These are phyloP conservation scores for Gautieria morchelliformis DNA, from an alignment of 768 basidiomycete species.

Conservation along the genomic window DNA sequence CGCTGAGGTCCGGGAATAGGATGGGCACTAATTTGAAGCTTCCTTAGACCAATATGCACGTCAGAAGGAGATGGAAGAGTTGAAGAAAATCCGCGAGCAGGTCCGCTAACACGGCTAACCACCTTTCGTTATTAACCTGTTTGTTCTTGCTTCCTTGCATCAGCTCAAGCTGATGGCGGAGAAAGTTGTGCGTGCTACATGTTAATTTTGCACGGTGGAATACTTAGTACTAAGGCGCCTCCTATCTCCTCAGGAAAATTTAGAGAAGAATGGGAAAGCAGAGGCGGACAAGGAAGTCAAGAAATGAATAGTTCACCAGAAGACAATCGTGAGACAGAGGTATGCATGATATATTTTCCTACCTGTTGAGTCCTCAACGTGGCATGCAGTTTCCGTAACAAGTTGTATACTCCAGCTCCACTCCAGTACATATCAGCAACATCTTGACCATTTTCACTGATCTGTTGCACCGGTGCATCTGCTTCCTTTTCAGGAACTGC, in stretches of 20 bases:
- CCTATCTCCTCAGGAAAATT: not conserved
- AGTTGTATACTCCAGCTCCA: not conserved
- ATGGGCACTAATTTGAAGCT: slow-evolving; percentile 6
- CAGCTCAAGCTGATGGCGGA: slow-evolving; percentile 24
- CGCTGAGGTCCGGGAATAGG: slow-evolving; percentile 11
- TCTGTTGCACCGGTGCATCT: no score
- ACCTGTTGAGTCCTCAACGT: not conserved
- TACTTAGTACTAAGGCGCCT: not conserved
- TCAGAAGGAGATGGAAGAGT: slow-evolving; percentile 44
- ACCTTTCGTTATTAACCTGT: not conserved
- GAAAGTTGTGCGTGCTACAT: slow-evolving; percentile 22
- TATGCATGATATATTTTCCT: no score
- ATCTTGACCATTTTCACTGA: not conserved
- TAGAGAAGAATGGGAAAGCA: slow-evolving; percentile 5
- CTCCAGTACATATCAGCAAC: not conserved
- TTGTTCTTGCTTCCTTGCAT: not conserved
- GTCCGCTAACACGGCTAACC: slow-evolving; percentile 25
- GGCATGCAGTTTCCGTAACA: not conserved
- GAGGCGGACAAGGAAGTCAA: not conserved
- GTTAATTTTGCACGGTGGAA: not conserved
- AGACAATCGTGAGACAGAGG: not conserved
- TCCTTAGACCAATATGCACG: slow-evolving; percentile 53
- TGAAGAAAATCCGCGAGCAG: slow-evolving; percentile 49
- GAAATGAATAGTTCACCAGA: not conserved
- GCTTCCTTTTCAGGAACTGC: no score